A percentile compares a stretch with the other conserved stretches of the same genome.
Evolutionary conservation across 139 green algal genomes (phyloP).

Genomic region (Chlorella sorokiniana): DNA sequence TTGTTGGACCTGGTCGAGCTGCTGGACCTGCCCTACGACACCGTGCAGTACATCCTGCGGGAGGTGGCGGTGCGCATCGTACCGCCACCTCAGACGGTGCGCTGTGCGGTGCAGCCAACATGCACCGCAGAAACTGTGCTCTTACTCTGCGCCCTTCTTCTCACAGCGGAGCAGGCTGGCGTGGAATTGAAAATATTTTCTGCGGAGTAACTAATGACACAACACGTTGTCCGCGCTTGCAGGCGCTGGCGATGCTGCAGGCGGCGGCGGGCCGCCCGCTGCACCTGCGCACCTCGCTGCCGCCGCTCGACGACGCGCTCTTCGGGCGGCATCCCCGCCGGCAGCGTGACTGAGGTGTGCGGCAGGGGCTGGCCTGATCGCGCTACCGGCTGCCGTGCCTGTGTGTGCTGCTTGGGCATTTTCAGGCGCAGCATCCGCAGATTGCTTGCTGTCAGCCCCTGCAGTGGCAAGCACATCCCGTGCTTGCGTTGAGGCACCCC

Average conservation of each 20-base stretch:
- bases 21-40: constrained; percentile 40
- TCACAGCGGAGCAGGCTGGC: too few relatives aligned
- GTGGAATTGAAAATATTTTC: not conserved
- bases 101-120: not conserved
- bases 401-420: not conserved
- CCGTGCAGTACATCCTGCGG: constrained; percentile 9
- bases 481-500: not conserved
- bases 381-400: not conserved
- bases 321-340: constrained; percentile 49
- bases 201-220: not conserved
- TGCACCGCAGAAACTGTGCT: not conserved
- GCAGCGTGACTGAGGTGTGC: constrained; percentile 55
- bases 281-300: constrained; percentile 29
- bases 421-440: not conserved
- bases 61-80: constrained; percentile 14
- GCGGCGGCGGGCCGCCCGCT: not conserved
- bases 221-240: not conserved
- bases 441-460: too few relatives aligned
- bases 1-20: constrained; percentile 52
- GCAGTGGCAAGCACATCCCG: too few relatives aligned
- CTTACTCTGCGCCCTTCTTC: not conserved
- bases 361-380: not conserved
- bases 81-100: constrained; percentile 36
- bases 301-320: constrained; percentile 52
- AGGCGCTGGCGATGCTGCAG: constrained; percentile 29